These are phyloP conservation scores for sorghum (Sorghum bicolor) DNA, from an alignment of 176 grass and related monocot species.

Conservation along the genomic window DNA sequence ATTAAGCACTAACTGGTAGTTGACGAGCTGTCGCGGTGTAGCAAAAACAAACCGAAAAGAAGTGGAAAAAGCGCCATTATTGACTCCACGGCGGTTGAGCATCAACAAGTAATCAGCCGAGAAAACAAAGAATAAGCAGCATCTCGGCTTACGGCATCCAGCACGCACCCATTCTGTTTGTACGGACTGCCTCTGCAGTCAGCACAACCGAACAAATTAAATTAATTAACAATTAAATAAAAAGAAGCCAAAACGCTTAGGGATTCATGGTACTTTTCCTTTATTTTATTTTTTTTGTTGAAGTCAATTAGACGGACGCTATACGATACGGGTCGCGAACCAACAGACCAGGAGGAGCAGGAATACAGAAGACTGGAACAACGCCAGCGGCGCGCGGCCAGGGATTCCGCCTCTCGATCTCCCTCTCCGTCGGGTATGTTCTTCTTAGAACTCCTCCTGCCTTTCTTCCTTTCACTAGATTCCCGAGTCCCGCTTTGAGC, in stretches of 20 bases:
- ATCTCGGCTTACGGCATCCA: not conserved
- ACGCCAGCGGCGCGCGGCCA: not conserved
- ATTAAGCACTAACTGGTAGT: not conserved
- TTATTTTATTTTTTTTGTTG: not conserved
- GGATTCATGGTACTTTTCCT: not conserved
- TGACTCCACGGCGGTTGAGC: not conserved
- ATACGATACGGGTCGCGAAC: not conserved
- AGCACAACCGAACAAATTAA: not conserved
- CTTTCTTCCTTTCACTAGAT: not conserved
- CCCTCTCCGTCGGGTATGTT: not conserved
- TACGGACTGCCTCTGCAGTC: not conserved
- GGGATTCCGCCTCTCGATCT: not conserved
- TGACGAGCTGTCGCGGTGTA: not conserved
- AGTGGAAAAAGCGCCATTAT: not conserved
- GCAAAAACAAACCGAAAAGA: not conserved
- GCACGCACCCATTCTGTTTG: not conserved
- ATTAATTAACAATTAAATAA: not conserved
- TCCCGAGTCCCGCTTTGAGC: not conserved
- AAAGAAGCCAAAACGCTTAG: not conserved
- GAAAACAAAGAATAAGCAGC: not conserved
- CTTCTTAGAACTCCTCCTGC: not conserved
- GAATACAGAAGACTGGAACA: not conserved
- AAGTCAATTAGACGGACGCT: not conserved
- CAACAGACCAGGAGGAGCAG: not conserved
- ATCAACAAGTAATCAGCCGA: not conserved